phyloP scores from a whole-genome alignment of 2,329 filamentous ascomycete species.

The Grosmannia serpens region DNA sequence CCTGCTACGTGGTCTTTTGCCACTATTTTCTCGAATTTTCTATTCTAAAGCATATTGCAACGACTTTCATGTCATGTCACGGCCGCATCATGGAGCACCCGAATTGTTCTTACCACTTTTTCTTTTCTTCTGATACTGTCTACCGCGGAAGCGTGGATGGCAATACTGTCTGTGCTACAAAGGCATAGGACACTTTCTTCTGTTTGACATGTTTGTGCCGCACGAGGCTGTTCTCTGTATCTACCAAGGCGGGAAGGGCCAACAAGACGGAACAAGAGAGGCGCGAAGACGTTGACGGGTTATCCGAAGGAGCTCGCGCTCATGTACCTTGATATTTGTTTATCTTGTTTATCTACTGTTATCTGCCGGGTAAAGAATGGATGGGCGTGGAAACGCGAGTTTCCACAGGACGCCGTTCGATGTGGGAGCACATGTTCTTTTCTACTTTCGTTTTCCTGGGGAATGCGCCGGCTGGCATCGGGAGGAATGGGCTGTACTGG shows the following conservation, averaged over 20 bases:
- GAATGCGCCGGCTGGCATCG: neutral
- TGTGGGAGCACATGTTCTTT: neutral
- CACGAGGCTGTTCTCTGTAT: no score
- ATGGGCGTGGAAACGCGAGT: neutral
- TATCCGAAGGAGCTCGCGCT: neutral
- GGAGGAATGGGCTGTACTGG: neutral
- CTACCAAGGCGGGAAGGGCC: neutral
- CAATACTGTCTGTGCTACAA: no score
- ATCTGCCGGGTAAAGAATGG: neutral
- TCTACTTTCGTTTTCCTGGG: neutral
- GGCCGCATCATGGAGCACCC: neutral
- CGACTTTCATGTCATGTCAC: neutral
- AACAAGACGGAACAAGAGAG: neutral
- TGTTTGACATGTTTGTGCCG: no score
- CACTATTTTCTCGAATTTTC: no score
- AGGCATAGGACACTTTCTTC: no score
- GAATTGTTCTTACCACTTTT: neutral
- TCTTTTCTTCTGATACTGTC: neutral
- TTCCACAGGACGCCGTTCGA: neutral
- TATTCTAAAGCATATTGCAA: neutral
- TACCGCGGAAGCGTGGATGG: no score
- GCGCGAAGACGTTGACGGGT: neutral
- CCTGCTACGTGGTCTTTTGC: neutral
- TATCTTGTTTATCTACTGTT: neutral
- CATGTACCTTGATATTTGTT: neutral